These are phyloP conservation scores for Castanea crenata DNA, from an alignment of 306 rosid species.

Conservation along the genomic window DNA sequence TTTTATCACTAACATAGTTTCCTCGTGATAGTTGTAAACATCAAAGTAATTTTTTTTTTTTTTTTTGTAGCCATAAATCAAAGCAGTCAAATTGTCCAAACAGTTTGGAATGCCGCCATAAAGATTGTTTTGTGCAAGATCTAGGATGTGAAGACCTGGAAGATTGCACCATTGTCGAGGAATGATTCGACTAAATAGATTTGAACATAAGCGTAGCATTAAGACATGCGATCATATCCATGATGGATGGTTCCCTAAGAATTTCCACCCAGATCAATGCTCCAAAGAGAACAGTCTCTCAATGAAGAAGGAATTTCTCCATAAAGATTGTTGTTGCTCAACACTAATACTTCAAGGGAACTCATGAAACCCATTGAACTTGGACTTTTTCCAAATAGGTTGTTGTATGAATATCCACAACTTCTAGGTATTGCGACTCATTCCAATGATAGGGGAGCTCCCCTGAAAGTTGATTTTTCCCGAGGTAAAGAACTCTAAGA, in stretches of 20 bases:
- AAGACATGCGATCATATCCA: not conserved
- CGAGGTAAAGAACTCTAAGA: too few relatives aligned
- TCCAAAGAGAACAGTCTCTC: not conserved
- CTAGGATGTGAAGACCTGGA: too few relatives aligned
- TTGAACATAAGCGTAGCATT: constrained; percentile 11
- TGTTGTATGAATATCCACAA: constrained; percentile 17
- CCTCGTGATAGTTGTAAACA: rapidly evolving
- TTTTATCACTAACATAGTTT: too few relatives aligned
- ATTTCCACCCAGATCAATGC: constrained; percentile 22
- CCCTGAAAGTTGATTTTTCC: too few relatives aligned
- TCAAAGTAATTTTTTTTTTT: too few relatives aligned
- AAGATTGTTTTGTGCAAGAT: too few relatives aligned
- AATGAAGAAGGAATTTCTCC: constrained; percentile 11
- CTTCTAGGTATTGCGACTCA: rapidly evolving
- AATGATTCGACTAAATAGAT: constrained; percentile 13
- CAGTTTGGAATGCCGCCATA: too few relatives aligned
- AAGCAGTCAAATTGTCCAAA: constrained; percentile 3
- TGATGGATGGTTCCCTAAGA: not conserved
- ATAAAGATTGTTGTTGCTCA: not conserved
- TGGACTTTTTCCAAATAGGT: not conserved
- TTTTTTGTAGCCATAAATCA: too few relatives aligned
- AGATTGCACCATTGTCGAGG: not conserved
- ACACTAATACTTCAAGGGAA: not conserved
- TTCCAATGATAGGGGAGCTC: too few relatives aligned
- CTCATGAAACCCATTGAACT: not conserved